These are phyloP conservation scores for Wickerhamomyces hampshirensis DNA, from an alignment of 805 yeast species.

Conservation along the genomic window DNA sequence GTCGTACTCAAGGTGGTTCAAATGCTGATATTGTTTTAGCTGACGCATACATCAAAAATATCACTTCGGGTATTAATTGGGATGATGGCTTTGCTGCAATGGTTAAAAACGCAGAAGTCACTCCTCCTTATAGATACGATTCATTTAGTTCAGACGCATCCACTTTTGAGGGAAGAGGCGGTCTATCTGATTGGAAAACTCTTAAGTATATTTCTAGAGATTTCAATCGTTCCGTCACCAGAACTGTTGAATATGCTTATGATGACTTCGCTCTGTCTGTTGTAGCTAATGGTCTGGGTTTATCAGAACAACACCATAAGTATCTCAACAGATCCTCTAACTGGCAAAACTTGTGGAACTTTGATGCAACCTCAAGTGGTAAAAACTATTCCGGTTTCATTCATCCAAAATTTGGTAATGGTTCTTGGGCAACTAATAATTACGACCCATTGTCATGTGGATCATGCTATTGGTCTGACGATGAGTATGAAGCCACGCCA, in stretches of 20 bases:
- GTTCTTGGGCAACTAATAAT: conserved; percentile 24
- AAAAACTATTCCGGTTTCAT: conserved; percentile 29
- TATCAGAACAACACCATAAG: conserved; percentile 19
- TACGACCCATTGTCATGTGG: conserved; percentile 31
- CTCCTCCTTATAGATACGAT: conserved; percentile 28
- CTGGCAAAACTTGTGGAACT: conserved; percentile 35
- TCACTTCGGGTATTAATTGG: conserved; percentile 26
- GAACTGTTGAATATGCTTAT: conserved; percentile 34
- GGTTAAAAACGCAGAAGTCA: conserved; percentile 32
- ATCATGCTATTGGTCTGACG: conserved; percentile 32
- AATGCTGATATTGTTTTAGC: conserved; percentile 34
- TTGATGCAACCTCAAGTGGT: conserved; percentile 18
- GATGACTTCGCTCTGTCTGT: conserved; percentile 32
- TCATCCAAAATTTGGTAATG: conserved; percentile 29
- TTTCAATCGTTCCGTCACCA: conserved; percentile 29
- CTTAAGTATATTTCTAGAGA: conserved; percentile 30
- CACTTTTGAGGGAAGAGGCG: conserved; percentile 32
- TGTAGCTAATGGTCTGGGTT: conserved; percentile 29
- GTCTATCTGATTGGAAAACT: conserved; percentile 30
- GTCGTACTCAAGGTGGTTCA: conserved; percentile 34
- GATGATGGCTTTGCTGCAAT: conserved; percentile 28
- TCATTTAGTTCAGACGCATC: conserved; percentile 27
- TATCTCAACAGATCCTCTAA: conserved; percentile 29
- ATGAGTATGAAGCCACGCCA: conserved; percentile 31
- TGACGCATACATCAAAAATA: conserved; percentile 30